These are phyloP conservation scores for Saccharomycopsis capsularis DNA, from an alignment of 805 yeast species.

Conservation along the genomic window DNA sequence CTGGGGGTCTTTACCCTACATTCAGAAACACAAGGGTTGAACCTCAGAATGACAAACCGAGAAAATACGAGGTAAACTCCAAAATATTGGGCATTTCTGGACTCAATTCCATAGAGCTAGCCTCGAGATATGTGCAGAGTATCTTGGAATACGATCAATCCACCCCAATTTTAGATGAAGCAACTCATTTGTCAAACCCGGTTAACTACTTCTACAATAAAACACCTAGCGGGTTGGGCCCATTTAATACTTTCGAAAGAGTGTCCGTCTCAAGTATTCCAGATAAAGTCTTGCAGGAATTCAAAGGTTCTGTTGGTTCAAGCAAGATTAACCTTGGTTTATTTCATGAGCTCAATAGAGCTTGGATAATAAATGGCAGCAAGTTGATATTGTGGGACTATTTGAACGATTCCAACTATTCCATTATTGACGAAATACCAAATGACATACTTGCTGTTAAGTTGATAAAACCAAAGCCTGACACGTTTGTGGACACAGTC, in stretches of 20 bases:
- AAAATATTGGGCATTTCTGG: conserved; percentile 43
- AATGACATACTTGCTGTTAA: conserved; percentile 72
- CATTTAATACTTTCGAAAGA: conserved; percentile 75
- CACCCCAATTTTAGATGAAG: conserved; percentile 48
- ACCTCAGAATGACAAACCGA: conserved; percentile 15
- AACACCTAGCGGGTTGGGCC: conserved; percentile 36
- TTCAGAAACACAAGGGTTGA: conserved; percentile 11
- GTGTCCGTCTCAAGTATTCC: conserved; percentile 66
- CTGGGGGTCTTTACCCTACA: conserved; percentile 7
- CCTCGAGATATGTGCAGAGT: conserved; percentile 56
- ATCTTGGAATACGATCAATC: conserved; percentile 51
- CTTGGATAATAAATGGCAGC: conserved; percentile 82
- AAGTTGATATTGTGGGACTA: conserved; percentile 83
- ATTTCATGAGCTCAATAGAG: conserved; percentile 68
- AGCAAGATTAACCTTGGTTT: conserved; percentile 72
- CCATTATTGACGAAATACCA: conserved; percentile 73
- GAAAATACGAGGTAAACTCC: conserved; percentile 27
- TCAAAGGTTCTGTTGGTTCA: conserved; percentile 48
- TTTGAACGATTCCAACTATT: conserved; percentile 53
- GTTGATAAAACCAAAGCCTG: conserved; percentile 73
- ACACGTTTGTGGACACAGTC: conserved; percentile 73
- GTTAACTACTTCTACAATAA: conserved; percentile 64
- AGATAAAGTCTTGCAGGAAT: conserved; percentile 50
- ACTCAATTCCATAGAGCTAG: conserved; percentile 49
- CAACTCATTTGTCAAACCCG: conserved; percentile 44